These are phyloP conservation scores for Hypoxylon sp. DNA, from an alignment of 2,329 filamentous ascomycete species.

Conservation along the genomic window DNA sequence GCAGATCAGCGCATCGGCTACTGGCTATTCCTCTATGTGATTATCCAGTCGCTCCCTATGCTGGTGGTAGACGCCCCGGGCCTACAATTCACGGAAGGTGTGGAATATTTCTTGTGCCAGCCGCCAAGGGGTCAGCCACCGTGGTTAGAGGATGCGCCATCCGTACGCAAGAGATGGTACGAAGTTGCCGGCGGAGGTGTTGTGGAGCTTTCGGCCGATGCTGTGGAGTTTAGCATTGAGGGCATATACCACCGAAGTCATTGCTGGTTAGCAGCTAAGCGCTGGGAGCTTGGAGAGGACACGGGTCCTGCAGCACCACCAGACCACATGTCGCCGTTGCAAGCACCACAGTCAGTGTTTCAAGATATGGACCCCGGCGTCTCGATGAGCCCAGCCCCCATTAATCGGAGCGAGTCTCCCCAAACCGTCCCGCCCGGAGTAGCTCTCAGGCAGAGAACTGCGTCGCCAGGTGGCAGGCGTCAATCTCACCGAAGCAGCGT, in stretches of 20 bases:
- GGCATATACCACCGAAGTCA: slow-evolving; percentile 56
- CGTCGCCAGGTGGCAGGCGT: slow-evolving; percentile 49
- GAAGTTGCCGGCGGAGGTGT: slow-evolving; percentile 76
- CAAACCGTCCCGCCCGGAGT: slow-evolving; percentile 47
- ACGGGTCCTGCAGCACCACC: slow-evolving; percentile 44
- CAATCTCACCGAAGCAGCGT: slow-evolving; percentile 53
- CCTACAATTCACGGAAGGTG: slow-evolving; percentile 76
- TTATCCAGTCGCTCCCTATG: slow-evolving; percentile 83
- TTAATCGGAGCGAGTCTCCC: slow-evolving; percentile 53
- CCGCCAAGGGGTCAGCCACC: slow-evolving; percentile 79
- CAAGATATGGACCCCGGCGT: slow-evolving; percentile 50
- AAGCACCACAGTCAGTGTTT: slow-evolving; percentile 54
- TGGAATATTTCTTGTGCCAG: slow-evolving; percentile 87
- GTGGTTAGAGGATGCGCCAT: slow-evolving; percentile 77
- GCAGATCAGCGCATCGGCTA: slow-evolving; percentile 80
- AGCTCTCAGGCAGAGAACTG: slow-evolving; percentile 48
- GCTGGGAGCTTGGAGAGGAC: slow-evolving; percentile 53
- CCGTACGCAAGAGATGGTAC: slow-evolving; percentile 80
- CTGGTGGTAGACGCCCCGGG: slow-evolving; percentile 82
- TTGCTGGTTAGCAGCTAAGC: slow-evolving; percentile 56
- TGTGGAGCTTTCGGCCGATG: slow-evolving; percentile 72
- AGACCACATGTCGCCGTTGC: slow-evolving; percentile 49
- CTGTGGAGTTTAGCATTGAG: slow-evolving; percentile 63
- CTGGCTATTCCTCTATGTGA: slow-evolving; percentile 86
- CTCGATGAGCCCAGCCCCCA: slow-evolving; percentile 43